phyloP scores from a whole-genome alignment of 108 stramenopile genomes.

The Asterionellopsis glacialis region DNA sequence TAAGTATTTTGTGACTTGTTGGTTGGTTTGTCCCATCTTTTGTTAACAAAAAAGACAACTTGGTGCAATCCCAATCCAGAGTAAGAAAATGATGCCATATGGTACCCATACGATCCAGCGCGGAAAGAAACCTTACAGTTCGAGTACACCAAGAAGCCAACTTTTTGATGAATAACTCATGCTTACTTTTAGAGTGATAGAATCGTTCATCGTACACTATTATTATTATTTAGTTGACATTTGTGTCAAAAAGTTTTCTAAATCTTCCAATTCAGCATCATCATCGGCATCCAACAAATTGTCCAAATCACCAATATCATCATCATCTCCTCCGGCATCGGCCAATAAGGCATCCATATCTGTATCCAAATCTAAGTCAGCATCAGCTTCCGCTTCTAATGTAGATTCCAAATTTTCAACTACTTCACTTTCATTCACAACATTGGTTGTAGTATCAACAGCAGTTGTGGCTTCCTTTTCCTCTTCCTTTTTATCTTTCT shows the following conservation, averaged over 20 bases:
- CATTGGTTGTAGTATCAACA: background rate
- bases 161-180: too few species aligned
- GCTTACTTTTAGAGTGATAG: too few species aligned
- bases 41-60: too few species aligned
- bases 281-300: slow-evolving; percentile 23
- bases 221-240: too few species aligned
- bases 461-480: slow-evolving; percentile 1
- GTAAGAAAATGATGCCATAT: too few species aligned
- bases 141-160: too few species aligned
- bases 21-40: too few species aligned
- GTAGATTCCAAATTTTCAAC: slow-evolving; percentile 2
- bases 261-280: slow-evolving; percentile 63
- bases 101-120: too few species aligned
- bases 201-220: too few species aligned
- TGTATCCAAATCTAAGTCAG: slow-evolving; percentile 21
- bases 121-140: too few species aligned
- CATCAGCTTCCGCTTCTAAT: background rate
- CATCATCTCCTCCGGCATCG: slow-evolving; percentile 23
- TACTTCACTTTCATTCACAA: slow-evolving; percentile 1
- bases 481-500: background rate
- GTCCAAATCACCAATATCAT: slow-evolving; percentile 53
- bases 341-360: slow-evolving; percentile 56
- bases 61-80: too few species aligned
- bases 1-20: too few species aligned
- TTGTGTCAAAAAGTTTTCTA: slow-evolving; percentile 60